Evolutionary conservation across 75 land plant genomes (phyloP).

Genomic region (Picea sitchensis): DNA sequence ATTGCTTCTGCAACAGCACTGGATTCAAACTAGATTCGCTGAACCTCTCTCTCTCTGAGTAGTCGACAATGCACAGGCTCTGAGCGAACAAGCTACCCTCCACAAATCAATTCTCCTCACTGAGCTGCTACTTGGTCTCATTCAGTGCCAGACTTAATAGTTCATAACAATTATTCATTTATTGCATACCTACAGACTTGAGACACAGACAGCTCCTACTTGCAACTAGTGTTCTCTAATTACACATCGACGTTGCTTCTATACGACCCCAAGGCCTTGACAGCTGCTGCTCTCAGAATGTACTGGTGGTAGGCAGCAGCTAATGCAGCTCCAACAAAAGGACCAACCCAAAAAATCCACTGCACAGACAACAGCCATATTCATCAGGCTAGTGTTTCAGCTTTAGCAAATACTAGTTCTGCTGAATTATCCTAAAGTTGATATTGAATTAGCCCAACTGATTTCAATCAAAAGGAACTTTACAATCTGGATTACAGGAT

Average conservation of each 20-base stretch:
- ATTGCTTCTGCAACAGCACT: too few relatives aligned
- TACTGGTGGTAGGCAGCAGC: conserved; percentile 68
- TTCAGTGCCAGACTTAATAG: background rate
- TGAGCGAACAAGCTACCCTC: too few relatives aligned
- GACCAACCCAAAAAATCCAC: conserved; percentile 80
- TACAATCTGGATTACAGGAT: too few relatives aligned
- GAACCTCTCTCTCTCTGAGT: too few relatives aligned
- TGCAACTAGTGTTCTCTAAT: background rate
- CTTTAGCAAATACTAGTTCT: too few relatives aligned
- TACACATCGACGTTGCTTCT: conserved; percentile 35
- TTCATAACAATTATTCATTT: background rate
- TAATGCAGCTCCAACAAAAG: conserved; percentile 49
- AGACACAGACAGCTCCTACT: background rate
- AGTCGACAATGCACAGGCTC: too few relatives aligned
- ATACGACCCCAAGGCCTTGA: conserved; percentile 58
- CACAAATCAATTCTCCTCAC: too few relatives aligned
- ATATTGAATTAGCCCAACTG: too few relatives aligned
- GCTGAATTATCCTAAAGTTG: too few relatives aligned
- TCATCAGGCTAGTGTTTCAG: background rate
- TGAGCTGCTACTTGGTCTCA: background rate
- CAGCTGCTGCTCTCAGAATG: conserved; percentile 45
- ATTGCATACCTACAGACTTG: background rate
- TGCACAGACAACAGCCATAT: conserved; percentile 17
- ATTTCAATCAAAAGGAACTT: too few relatives aligned
- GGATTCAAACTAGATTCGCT: too few relatives aligned